Percentiles rank a stretch among this genome's conserved stretches.
Conservation (phyloP, 495 filamentous ascomycete species). For the Penicillium turbatum region DNA sequence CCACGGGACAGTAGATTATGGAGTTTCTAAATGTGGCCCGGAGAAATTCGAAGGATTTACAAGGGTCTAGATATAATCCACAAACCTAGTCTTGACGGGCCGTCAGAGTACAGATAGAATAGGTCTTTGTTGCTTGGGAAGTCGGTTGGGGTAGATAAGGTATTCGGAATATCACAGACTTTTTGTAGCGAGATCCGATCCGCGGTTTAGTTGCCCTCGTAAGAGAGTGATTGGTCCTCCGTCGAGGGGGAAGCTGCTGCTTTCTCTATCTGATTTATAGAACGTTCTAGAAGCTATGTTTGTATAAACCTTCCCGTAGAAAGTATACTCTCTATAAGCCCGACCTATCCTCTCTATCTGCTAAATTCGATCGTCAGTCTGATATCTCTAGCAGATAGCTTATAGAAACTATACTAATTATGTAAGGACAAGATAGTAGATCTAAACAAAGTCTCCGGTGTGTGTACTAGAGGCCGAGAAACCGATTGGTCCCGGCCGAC, state of each 20-base stretch:
- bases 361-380: not conserved
- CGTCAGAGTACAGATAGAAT: not conserved
- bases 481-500: not conserved
- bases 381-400: no score
- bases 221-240: no score
- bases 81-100: not conserved
- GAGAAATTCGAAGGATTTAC: not conserved
- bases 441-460: slow-evolving; percentile 1
- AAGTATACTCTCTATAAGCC: not conserved
- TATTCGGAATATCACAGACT: no score
- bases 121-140: not conserved
- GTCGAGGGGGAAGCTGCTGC: no score
- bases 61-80: not conserved
- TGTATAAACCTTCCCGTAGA: not conserved
- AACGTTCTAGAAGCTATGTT: no score
- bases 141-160: not conserved
- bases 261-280: no score
- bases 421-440: not conserved
- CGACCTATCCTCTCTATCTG: not conserved
- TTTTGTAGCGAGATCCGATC: no score
- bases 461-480: not conserved
- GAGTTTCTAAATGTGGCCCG: not conserved
- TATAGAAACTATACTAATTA: slow-evolving; percentile 1
- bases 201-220: no score
- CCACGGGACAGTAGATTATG: not conserved